These are phyloP conservation scores for Litsea cubeba DNA, from an alignment of 164 flowering plant species.

Conservation along the genomic window DNA sequence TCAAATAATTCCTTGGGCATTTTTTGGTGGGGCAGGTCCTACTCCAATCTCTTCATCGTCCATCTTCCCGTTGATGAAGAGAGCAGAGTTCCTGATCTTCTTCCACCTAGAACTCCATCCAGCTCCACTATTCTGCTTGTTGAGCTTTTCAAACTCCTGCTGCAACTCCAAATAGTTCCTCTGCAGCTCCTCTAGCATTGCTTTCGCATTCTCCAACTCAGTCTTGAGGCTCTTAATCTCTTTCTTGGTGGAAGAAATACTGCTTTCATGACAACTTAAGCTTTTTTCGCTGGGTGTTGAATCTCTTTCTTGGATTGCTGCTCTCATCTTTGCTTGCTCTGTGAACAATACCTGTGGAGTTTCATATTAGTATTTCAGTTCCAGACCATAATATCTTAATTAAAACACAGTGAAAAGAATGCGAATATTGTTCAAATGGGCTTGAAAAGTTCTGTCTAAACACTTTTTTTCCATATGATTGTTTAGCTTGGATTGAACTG, in stretches of 20 bases:
- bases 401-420: background rate
- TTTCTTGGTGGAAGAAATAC: slow-evolving; percentile 32
- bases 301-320: slow-evolving; percentile 45
- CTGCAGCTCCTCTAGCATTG: slow-evolving; percentile 49
- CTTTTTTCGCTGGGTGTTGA: slow-evolving; percentile 18
- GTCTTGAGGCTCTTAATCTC: slow-evolving; percentile 47
- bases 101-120: slow-evolving; percentile 56
- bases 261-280: slow-evolving; percentile 31
- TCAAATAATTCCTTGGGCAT: background rate
- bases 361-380: background rate
- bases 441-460: too few species aligned
- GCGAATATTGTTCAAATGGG: background rate
- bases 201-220: slow-evolving; percentile 56
- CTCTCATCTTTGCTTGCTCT: slow-evolving; percentile 75
- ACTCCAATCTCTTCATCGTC: slow-evolving; percentile 21
- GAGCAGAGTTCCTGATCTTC: slow-evolving; percentile 45
- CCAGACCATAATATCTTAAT: background rate
- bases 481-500: too few species aligned
- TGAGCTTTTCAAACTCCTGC: slow-evolving; percentile 34
- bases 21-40: slow-evolving; percentile 10
- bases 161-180: slow-evolving; percentile 52
- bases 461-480: too few species aligned
- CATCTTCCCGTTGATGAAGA: slow-evolving; percentile 29
- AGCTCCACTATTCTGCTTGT: slow-evolving; percentile 27
- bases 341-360: slow-evolving; percentile 52